These are phyloP conservation scores for Dacryopinax primogenitus DNA, from an alignment of 768 basidiomycete species.

Conservation along the genomic window DNA sequence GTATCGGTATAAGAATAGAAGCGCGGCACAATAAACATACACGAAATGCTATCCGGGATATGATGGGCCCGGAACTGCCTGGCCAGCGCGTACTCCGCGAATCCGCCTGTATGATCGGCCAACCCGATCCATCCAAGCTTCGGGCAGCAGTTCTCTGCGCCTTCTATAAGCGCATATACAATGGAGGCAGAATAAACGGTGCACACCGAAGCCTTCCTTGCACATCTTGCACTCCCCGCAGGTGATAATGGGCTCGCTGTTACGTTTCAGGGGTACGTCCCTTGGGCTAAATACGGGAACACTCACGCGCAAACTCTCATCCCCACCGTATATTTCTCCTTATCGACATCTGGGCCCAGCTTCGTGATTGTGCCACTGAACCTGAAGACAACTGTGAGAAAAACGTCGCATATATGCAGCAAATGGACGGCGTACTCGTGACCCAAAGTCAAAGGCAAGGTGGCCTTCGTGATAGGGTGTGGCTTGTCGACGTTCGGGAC, in stretches of 20 bases:
- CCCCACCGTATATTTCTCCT: constrained; percentile 27
- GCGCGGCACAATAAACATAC: constrained; percentile 22
- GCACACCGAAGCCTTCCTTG: neutral
- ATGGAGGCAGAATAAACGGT: constrained; percentile 23
- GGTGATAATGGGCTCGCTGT: constrained; percentile 33
- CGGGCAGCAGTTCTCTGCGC: constrained; percentile 21
- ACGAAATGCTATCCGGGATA: constrained; percentile 30
- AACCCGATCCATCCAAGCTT: constrained; percentile 18
- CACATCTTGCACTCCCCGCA: constrained; percentile 32
- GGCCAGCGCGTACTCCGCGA: constrained; percentile 33
- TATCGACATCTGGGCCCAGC: constrained; percentile 28
- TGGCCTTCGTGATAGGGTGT: constrained; percentile 31
- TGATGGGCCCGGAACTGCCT: constrained; percentile 30
- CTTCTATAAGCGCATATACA: constrained; percentile 20
- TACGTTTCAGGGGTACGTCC: neutral
- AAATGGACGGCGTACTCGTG: constrained; percentile 30
- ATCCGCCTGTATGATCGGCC: constrained; percentile 27
- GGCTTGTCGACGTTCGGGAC: constrained; percentile 27
- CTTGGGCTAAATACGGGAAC: neutral
- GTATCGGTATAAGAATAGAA: neutral
- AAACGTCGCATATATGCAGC: neutral
- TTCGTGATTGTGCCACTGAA: constrained; percentile 14
- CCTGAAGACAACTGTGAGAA: constrained; percentile 10
- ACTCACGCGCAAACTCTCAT: constrained; percentile 26
- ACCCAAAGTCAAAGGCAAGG: constrained; percentile 33